phyloP scores from a whole-genome alignment of 2,329 filamentous ascomycete species.

The Teratosphaeriaceae sp. region DNA sequence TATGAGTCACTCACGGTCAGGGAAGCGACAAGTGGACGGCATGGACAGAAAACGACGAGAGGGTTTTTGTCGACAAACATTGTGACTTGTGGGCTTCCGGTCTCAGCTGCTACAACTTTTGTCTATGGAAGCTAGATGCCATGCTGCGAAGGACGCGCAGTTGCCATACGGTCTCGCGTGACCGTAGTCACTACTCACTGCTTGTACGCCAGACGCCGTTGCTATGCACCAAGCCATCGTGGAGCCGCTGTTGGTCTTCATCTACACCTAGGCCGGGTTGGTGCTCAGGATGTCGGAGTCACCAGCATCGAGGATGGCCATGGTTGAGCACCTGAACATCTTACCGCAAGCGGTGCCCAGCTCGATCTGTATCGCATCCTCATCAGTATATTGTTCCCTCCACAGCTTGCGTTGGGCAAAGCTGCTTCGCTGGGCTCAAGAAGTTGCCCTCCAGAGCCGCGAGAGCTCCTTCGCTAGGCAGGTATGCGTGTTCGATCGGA shows the following conservation, averaged over 20 bases:
- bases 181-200: too few species aligned
- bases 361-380: conserved; percentile 66
- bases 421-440: conserved; percentile 86
- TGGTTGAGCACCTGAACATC: conserved; percentile 96
- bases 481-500: conserved; percentile 7
- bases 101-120: neutral
- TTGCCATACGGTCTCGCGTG: too few species aligned
- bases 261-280: conserved; percentile 37
- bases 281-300: conserved; percentile 93
- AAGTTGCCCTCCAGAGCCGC: conserved; percentile 31
- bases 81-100: too few species aligned
- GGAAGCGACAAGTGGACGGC: too few species aligned
- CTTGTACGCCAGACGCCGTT: neutral
- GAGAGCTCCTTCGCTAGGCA: conserved; percentile 31
- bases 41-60: too few species aligned
- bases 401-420: conserved; percentile 54
- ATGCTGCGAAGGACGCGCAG: neutral
- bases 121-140: neutral
- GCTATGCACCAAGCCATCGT: neutral
- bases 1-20: too few species aligned
- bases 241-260: too few species aligned
- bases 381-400: conserved; percentile 64
- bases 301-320: conserved; percentile 94
- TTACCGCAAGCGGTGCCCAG: conserved; percentile 97
- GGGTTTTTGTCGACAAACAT: too few species aligned